phyloP scores from a whole-genome alignment of 345 rosid genomes.

The Arabidopsis thaliana region DNA sequence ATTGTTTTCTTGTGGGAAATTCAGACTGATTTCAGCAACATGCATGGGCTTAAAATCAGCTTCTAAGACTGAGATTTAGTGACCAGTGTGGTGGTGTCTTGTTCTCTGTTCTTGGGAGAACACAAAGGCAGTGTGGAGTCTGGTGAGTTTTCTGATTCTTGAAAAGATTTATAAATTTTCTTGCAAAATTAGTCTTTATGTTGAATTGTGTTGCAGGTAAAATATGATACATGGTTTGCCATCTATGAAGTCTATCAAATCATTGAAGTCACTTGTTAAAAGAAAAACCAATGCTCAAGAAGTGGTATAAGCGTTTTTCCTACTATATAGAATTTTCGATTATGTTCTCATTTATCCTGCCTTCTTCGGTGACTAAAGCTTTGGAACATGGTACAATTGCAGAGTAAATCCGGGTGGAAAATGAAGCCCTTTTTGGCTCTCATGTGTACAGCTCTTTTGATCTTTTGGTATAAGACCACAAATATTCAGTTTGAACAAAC shows the following conservation, averaged over 20 bases:
- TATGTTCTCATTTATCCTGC: constrained; percentile 8
- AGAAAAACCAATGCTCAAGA: constrained; percentile 64
- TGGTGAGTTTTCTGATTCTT: constrained; percentile 32
- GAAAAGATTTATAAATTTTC: neutral
- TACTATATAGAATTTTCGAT: neutral
- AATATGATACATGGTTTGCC: constrained; percentile 43
- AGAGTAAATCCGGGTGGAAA: constrained; percentile 73
- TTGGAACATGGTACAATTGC: constrained; percentile 22
- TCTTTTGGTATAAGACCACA: constrained; percentile 85
- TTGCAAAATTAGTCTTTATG: neutral
- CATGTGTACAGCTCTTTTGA: constrained; percentile 73
- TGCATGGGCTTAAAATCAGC: constrained; percentile 40
- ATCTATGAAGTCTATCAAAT: constrained; percentile 74
- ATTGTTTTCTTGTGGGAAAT: constrained; percentile 1
- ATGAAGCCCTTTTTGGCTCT: constrained; percentile 78
- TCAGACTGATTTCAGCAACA: constrained; percentile 29
- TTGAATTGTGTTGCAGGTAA: neutral
- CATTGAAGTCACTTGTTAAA: constrained; percentile 62
- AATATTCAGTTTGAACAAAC: constrained; percentile 72
- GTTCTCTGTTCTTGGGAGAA: constrained; percentile 36
- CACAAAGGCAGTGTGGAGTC: constrained; percentile 17
- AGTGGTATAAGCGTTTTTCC: constrained; percentile 54
- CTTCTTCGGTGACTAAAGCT: neutral
- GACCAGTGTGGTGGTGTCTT: constrained; percentile 31
- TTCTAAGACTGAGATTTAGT: constrained; percentile 12